Evolutionary conservation across 441 rosid species (phyloP), one percentile per base, ranked within the genome.

Genomic region (Erysimum pusillum): DNA sequence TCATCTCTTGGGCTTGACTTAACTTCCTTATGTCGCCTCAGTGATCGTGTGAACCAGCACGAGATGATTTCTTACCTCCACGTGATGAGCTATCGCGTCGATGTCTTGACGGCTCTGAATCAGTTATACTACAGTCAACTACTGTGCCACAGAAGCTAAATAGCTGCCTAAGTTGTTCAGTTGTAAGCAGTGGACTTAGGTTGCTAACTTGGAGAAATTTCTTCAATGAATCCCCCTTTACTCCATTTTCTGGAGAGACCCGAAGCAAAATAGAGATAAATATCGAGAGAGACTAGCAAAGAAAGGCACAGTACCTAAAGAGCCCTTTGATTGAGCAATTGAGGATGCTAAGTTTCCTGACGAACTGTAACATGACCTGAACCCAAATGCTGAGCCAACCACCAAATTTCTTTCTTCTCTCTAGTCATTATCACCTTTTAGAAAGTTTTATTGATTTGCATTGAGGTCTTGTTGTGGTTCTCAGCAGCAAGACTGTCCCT

Each of bases 161-260:
- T 69, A 92, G 97, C 77, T 94, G 98, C 80, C 88, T 92, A 79
- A 96, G 91, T 80, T 94, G 98, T 70, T 96, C 99, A 74, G 75
- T 88, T 57, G 99, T 91, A 75, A 92, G 90, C 83, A 86, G 91
- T 22, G 98, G 95, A 78, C 95, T 96, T 73, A 96, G 93, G 84
- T 96, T 96, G 95, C 98, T 92, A 85, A 94, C 94, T 86, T 96
- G 99, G 73, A 96, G 86, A 49, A 88, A 92, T 87, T 83, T 95
- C 83, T 90, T 96, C 80, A 96, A 90, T 88, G 35, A 77, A 64
- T 90, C 97, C 71, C 79, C 95, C 80, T 82, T 87, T 44, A 77
- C 87, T 78, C 81, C 83, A 69, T 84, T 84, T 75, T 87, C 95
- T 48, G 22, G 53, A 48, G 54, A 49, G 13, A 49, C 13, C 28